Base-by-base conservation (phyloP, 2,329 filamentous ascomycete species). In the Penicillium sp. region DNA sequence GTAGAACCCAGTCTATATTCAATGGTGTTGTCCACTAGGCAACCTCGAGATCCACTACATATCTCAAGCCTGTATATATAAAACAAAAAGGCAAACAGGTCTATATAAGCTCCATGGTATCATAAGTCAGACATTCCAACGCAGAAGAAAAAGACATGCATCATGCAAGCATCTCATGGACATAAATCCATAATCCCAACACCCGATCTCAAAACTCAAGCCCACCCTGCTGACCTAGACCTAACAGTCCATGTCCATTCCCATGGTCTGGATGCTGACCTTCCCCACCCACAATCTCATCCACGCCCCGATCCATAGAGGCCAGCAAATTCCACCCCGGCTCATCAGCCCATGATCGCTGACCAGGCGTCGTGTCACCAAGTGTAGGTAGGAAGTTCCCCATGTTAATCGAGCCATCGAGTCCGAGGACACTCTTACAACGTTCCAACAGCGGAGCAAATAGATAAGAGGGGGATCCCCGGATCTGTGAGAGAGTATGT, bases 381-480 rank as follows among this genome's bases (percentile, higher is more conserved):
- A 66, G 59, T 14, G 59, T 58, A 31, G 63, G 66, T 15, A 70
- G 59, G 23, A 67, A 70, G 29, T 68, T 67, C 15, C 69, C 60
- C 25, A 66, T 64, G 5, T 65, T 67, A 11, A 72, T 58, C 5
- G 68, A 63, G 37, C 63, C 67, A 20, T 72, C 69, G 11, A 73
- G 58, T n/a, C 67, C 67, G 1, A 73, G 51, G 4, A 72, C 61
- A 9, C 53, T 61, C 27, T 69, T 69, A 45, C 67, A 71, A 20
- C 68, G 69, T 23, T 72, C 67, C 4, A 74, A 44, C 1, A 74
- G 57, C 3, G 63, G 37, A 0, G 72, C 71, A 40, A 74, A 72
- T 18, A 74, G 65, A 53, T 74, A 72, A 0, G 72, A 74, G 15
- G 69, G 68, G 20, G 72, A 73, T 25, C 72, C 72, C n/a, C 72